Base-by-base conservation (phyloP, 2,329 filamentous ascomycete species). In the Ilyonectria destructans region DNA sequence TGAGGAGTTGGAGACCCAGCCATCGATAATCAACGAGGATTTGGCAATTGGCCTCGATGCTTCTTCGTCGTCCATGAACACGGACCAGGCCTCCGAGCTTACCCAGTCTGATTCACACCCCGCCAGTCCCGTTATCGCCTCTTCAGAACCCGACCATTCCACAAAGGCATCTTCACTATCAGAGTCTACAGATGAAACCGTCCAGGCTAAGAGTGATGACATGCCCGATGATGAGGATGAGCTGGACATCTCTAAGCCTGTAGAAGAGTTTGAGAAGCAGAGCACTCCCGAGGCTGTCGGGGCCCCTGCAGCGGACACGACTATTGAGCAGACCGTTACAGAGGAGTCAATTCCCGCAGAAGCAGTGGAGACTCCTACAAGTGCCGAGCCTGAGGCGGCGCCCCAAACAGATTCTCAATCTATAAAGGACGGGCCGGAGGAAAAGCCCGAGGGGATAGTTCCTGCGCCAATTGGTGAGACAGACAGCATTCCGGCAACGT, bases 141-240 rank as follows among this genome's bases (percentile, higher is more conserved):
- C 83, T 17, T 90, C 88, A 6, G 89, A 91, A 65, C 81, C 85
- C 45, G 87, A 85, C 15, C 85, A 87, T 57, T 91, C 89, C 3
- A 91, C 90, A 7, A 89, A 88, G 72, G 89, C 90, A 4, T 91
- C 89, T 0, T 91, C 90, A 0, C 77, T 91, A 10, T 91, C 89
- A 6, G 90, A 90, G 68, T 88, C 87, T 2, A 91, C 89, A 2
- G 87, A 91, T 66, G 88, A 90, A 74, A 90, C 89, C 5, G 78
- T 88, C 2, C 82, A 83, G 52, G 83, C 80, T 12, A 79, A 81
- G 62, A 62, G 56, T 26, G 73, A 77, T 9, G 63, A 73, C 52
- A 62, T 52, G 4, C 33, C 43, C 5, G 74, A 77, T 19, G 70
- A 75, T 3, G 62, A 59, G 40, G 66, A 72, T 21, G 54, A 67